Conservation (phyloP, 352 stramenopile genomes). For the Pythium chondricola region DNA sequence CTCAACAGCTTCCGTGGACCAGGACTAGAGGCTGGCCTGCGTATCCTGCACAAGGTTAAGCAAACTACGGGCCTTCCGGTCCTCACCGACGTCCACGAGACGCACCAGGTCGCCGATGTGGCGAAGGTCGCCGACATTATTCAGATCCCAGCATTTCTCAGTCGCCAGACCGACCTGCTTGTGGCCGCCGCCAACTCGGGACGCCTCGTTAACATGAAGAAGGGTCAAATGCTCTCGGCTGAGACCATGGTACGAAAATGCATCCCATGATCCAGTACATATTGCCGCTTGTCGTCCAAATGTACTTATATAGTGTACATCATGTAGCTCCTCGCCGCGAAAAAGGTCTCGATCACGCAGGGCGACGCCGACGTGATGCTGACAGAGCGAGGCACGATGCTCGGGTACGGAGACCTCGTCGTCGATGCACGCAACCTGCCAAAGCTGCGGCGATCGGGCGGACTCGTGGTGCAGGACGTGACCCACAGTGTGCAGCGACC, state of each 20-base stretch:
- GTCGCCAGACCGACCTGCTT: slow-evolving; percentile 84
- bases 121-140: slow-evolving; percentile 74
- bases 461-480: slow-evolving; percentile 80
- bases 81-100: slow-evolving; percentile 85
- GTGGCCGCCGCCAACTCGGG: slow-evolving; percentile 69
- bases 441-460: slow-evolving; percentile 50
- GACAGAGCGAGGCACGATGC: slow-evolving; percentile 84
- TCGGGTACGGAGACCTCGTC: slow-evolving; percentile 84
- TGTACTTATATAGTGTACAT: background rate
- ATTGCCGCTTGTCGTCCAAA: background rate
- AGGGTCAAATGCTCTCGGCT: slow-evolving; percentile 81
- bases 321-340: slow-evolving; percentile 61
- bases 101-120: slow-evolving; percentile 62
- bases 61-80: slow-evolving; percentile 61
- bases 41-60: slow-evolving; percentile 72
- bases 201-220: slow-evolving; percentile 84
- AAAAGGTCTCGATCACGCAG: slow-evolving; percentile 61
- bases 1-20: slow-evolving; percentile 69
- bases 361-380: slow-evolving; percentile 69
- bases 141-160: slow-evolving; percentile 86
- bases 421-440: slow-evolving; percentile 79
- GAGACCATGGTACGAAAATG: slow-evolving; percentile 77
- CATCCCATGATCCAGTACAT: background rate
- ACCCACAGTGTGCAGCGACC: slow-evolving; percentile 82
- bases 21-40: slow-evolving; percentile 59